A percentile compares a stretch with the other conserved stretches of the same genome.
Conservation (phyloP, 2,329 filamentous ascomycete species). For the Blastomyces percursus region DNA sequence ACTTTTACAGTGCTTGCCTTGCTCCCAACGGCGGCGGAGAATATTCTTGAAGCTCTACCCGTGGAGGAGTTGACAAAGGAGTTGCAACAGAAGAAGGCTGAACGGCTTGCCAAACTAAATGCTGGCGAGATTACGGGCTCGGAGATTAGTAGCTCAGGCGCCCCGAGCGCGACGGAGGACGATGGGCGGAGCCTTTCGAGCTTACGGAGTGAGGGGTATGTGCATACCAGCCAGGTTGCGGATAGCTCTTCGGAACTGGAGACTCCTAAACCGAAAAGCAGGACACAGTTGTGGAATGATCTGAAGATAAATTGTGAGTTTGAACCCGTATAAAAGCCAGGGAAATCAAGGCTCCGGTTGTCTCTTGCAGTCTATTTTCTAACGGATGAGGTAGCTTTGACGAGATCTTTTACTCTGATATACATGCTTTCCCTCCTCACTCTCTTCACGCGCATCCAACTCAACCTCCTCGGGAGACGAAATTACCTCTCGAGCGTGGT, state of each 20-base stretch:
- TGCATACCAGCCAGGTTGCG: slow-evolving; percentile 68
- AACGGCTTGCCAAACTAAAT: slow-evolving; percentile 51
- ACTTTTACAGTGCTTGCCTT: slow-evolving; percentile 96
- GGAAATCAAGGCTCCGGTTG: no score
- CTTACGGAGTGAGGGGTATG: slow-evolving; percentile 67
- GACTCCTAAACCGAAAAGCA: slow-evolving; percentile 53
- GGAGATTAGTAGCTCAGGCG: slow-evolving; percentile 46
- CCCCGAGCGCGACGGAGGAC: slow-evolving; percentile 64
- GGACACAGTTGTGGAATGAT: slow-evolving; percentile 93
- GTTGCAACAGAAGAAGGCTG: slow-evolving; percentile 82
- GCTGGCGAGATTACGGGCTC: slow-evolving; percentile 46
- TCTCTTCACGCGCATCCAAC: slow-evolving; percentile 85
- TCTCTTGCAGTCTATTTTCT: background rate
- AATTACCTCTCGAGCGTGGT: slow-evolving; percentile 96
- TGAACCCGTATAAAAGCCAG: background rate
- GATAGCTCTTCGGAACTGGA: slow-evolving; percentile 43
- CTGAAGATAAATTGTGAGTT: slow-evolving; percentile 83
- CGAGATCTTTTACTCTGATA: slow-evolving; percentile 78
- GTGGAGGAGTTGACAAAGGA: slow-evolving; percentile 90
- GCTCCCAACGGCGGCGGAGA: slow-evolving; percentile 79
- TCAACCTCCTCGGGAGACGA: slow-evolving; percentile 88
- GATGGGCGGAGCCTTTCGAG: slow-evolving; percentile 68
- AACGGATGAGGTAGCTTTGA: slow-evolving; percentile 50
- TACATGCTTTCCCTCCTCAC: slow-evolving; percentile 85
- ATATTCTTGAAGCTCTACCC: slow-evolving; percentile 75